Evolutionary conservation across 2,329 filamentous ascomycete genomes (phyloP), one percentile per base, ranked within the genome.

Genomic region (Neonectria coccinea): DNA sequence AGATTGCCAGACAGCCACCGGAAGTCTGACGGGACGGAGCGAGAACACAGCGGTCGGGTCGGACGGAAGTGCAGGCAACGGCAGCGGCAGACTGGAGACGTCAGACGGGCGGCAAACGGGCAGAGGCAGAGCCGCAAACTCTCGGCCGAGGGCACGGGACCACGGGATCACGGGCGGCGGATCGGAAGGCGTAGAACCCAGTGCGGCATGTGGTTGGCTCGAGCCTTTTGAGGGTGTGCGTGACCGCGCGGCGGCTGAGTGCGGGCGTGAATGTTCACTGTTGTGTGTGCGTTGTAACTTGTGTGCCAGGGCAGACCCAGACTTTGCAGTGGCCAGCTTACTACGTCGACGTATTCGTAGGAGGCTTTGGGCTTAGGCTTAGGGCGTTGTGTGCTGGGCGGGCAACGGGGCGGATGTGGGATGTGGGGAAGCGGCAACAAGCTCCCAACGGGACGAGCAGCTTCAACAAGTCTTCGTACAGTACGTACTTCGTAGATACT

Each of bases 391-490:
- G 51, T 47, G 55, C 50, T 44, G 44, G 55, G 31, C 56, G 44
- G 55, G 31, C 61, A 64, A 42, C 51, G 33, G 61, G 48, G 66
- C 66, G 64, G 70, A 70, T 67, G 48, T 51, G 48, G 27, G 36
- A 73, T 69, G 71, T 73, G 71, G 71, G 58, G 67, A 69, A 58
- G 42, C 56, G 22, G 56, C 50, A 61, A 65, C 63, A 52, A 64
- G 56, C 48, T 39, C 60, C 60, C 50, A 42, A 41, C 41, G 47
- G 31, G 36, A 39, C 27, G 56, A 20, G 20, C 33, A 39, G n/a
- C 36, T 39, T 39, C 36, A 39, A n/a, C n/a, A n/a, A n/a, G 36
- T 39, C 16, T 39, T 39, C 36, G 36, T 39, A 16, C 33, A 36
- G 33, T 36, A 25, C 25, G 25, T 25, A 6, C 25, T 25, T 25